phyloP scores from a whole-genome alignment of 768 basidiomycete genomes.

The Tricholoma furcatifolium region DNA sequence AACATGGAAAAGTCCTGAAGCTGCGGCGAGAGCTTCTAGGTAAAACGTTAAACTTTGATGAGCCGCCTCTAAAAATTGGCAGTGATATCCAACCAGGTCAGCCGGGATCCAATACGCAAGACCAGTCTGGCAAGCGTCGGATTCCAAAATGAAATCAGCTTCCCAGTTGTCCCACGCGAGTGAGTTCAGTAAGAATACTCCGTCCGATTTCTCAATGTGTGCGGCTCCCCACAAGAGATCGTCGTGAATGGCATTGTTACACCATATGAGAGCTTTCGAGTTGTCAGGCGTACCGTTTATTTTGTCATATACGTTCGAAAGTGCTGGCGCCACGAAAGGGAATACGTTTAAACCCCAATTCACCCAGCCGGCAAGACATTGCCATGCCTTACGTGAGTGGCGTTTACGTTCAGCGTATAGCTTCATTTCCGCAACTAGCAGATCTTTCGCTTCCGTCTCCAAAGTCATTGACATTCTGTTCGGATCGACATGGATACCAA shows the following conservation, averaged over 20 bases:
- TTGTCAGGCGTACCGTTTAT: conserved; percentile 14
- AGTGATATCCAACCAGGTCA: conserved; percentile 8
- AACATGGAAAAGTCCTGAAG: conserved; percentile 12
- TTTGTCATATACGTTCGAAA: conserved; percentile 29
- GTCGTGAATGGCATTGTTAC: conserved; percentile 21
- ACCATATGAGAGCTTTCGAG: conserved; percentile 11
- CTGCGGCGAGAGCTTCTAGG: conserved; percentile 24
- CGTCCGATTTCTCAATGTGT: conserved; percentile 16
- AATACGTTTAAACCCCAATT: too few relatives aligned
- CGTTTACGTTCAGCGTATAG: too few relatives aligned
- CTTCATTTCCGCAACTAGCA: too few relatives aligned
- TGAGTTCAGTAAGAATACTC: conserved; percentile 21
- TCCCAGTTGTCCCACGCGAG: conserved; percentile 11
- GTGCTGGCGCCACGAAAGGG: too few relatives aligned
- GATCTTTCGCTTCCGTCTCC: too few relatives aligned
- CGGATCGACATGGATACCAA: too few relatives aligned
- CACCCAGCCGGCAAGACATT: too few relatives aligned
- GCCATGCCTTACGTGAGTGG: too few relatives aligned
- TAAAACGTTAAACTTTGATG: conserved; percentile 18
- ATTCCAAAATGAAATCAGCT: conserved; percentile 17
- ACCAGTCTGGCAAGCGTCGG: conserved; percentile 22
- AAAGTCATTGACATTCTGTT: too few relatives aligned
- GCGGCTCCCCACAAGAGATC: conserved; percentile 30
- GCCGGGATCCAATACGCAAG: conserved; percentile 24
- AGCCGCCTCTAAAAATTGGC: background rate